phyloP scores from a whole-genome alignment of 805 yeast species.

The Candida insectalens region DNA sequence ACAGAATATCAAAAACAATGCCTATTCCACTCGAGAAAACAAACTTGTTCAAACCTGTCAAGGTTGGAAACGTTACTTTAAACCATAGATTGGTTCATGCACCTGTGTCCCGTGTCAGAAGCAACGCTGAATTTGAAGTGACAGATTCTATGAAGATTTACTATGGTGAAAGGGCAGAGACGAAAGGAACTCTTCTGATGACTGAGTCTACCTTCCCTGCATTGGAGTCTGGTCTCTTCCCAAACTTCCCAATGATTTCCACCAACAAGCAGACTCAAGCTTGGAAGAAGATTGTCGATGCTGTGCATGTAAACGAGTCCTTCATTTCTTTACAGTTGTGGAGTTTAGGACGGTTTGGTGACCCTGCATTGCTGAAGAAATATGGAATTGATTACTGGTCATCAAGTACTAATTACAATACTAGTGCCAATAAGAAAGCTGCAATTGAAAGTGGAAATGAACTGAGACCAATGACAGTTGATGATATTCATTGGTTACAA shows the following conservation, averaged over 20 bases:
- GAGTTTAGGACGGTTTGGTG: constrained; percentile 35
- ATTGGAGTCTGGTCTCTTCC: constrained; percentile 31
- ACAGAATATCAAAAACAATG: no score
- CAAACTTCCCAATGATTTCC: constrained; percentile 41
- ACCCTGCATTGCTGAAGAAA: constrained; percentile 26
- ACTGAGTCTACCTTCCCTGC: constrained; percentile 53
- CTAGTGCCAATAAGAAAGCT: constrained; percentile 24
- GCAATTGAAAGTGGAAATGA: constrained; percentile 31
- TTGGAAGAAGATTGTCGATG: constrained; percentile 40
- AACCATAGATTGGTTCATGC: constrained; percentile 35
- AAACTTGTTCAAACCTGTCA: constrained; percentile 32
- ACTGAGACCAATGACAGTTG: constrained; percentile 33
- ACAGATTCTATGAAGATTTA: constrained; percentile 38
- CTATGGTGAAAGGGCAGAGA: constrained; percentile 44
- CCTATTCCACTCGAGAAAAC: constrained; percentile 7
- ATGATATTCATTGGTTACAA: constrained; percentile 31
- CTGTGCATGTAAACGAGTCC: constrained; percentile 41
- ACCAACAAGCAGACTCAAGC: constrained; percentile 34
- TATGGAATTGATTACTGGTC: constrained; percentile 25
- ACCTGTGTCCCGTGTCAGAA: constrained; percentile 41
- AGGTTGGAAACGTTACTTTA: constrained; percentile 29
- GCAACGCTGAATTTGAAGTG: constrained; percentile 30
- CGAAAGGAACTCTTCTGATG: constrained; percentile 49
- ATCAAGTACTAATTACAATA: constrained; percentile 31
- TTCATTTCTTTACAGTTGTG: constrained; percentile 41